Evolutionary conservation across 306 rosid genomes (phyloP), one percentile per base, ranked within the genome.

Genomic region (Carpinus fangiana): DNA sequence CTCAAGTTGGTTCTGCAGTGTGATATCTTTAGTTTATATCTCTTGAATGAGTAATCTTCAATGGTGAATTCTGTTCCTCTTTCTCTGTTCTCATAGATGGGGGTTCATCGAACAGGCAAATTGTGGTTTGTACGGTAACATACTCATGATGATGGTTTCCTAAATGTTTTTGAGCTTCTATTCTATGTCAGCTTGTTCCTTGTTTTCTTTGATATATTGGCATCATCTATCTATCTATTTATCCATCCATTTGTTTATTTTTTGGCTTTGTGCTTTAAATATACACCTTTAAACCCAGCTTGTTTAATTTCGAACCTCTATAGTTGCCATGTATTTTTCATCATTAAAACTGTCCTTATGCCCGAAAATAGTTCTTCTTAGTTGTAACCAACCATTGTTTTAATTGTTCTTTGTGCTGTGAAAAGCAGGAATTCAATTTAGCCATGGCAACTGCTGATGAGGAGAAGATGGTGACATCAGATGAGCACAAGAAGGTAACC

Each of bases 371-470:
- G 23, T 23, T 48, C 46, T 70, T 10, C 53, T 54, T 21, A 60
- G 41, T 56, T 73, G 64, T 21, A 7, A 47, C 64, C 57, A 47
- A 46, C 71, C 18, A 8, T 54, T 62, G 50, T 62, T 62, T 68
- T 79, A 43, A 46, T 61, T n/a, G 13, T 43, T 65, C 18, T 80
- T 48, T 34, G 43, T 82, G 78, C 66, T 62, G 65, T 77, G 74
- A 77, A 57, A 54, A 36, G 78, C 86, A 75, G 95, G 78, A 52
- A 71, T 80, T 76, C 64, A 78, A 72, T 41, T 73, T 72, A 71
- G 82, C 80, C 64, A 83, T 90, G 92, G 76, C 83, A 4, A 65
- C 87, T 5, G 84, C 84, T 17, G 90, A 86, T 71, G 90, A 83
- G 62, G 96, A 7, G 18, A 36, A 41, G 21, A 38, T 38, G 48